phyloP scores from a whole-genome alignment of 1,139 yeast genomes.

The Kluyveromyces marxianus region DNA sequence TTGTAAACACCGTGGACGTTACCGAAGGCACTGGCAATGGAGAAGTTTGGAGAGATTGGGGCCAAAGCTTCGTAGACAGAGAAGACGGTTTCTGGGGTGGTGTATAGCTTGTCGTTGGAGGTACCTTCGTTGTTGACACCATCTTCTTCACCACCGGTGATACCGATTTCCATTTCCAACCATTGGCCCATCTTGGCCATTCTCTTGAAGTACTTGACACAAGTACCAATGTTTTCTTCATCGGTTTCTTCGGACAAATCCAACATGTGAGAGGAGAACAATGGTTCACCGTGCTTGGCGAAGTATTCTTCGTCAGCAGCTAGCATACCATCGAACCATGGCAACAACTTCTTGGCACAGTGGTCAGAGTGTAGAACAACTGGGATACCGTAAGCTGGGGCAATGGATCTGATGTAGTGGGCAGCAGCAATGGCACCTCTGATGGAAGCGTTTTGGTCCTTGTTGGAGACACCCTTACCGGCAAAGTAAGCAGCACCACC shows the following conservation, averaged over 20 bases:
- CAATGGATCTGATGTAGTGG: slow-evolving; percentile 92
- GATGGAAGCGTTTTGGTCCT: slow-evolving; percentile 88
- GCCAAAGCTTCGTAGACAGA: slow-evolving; percentile 83
- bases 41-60: slow-evolving; percentile 94
- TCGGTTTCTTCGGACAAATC: slow-evolving; percentile 96
- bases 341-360: slow-evolving; percentile 96
- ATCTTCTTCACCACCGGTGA: slow-evolving; percentile 99
- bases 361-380: slow-evolving; percentile 97
- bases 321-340: slow-evolving; percentile 98
- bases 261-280: slow-evolving; percentile 98
- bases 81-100: slow-evolving; percentile 92
- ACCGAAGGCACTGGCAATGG: slow-evolving; percentile 99
- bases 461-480: slow-evolving; percentile 96
- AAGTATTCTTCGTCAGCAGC: slow-evolving; percentile 92
- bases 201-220: slow-evolving; percentile 92
- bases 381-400: slow-evolving; percentile 95
- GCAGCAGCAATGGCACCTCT: slow-evolving; percentile 97
- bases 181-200: slow-evolving; percentile 93
- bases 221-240: slow-evolving; percentile 88
- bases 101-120: slow-evolving; percentile 80
- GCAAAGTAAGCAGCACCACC: slow-evolving; percentile 99
- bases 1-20: slow-evolving; percentile 99
- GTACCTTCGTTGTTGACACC: slow-evolving; percentile 99
- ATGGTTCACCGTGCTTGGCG: slow-evolving; percentile 81
- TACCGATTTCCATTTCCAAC: slow-evolving; percentile 99